A percentile compares a stretch with the other conserved stretches of the same genome.
These are phyloP conservation scores for Cystobasidium tubakii DNA, from an alignment of 768 basidiomycete genomes.

Conservation along the genomic window DNA sequence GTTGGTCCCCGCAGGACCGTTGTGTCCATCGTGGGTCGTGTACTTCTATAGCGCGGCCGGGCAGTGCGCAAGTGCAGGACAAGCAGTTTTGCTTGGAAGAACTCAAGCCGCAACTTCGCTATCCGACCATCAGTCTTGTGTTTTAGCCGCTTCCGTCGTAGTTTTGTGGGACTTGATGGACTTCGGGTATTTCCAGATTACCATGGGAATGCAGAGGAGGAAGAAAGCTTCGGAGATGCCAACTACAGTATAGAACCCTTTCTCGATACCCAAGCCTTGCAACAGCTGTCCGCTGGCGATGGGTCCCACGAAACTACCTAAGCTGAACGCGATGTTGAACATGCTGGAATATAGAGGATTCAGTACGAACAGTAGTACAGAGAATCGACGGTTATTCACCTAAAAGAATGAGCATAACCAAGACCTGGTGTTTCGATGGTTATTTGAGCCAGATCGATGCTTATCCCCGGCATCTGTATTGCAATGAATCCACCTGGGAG, in stretches of 20 bases:
- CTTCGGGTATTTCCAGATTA: slow-evolving; percentile 2
- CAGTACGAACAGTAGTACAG: not conserved
- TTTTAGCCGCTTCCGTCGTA: not conserved
- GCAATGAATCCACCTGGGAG: not conserved
- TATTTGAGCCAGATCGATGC: slow-evolving; percentile 6
- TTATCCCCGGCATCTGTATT: not conserved
- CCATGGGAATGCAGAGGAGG: slow-evolving; percentile 4
- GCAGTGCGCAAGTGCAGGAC: too few relatives aligned
- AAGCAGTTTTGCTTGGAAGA: too few relatives aligned
- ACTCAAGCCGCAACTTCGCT: too few relatives aligned
- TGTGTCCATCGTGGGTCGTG: too few relatives aligned
- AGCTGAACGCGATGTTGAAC: slow-evolving; percentile 24
- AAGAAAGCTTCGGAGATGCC: slow-evolving; percentile 18
- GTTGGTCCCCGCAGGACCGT: too few relatives aligned
- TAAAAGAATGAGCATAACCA: slow-evolving; percentile 29
- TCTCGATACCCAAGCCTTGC: slow-evolving; percentile 19
- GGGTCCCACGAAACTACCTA: slow-evolving; percentile 25
- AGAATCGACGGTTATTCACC: not conserved
- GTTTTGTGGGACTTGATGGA: not conserved
- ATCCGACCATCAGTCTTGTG: not conserved
- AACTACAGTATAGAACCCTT: slow-evolving; percentile 26
- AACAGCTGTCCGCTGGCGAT: slow-evolving; percentile 23
- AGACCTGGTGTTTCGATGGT: slow-evolving; percentile 8
- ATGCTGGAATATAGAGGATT: slow-evolving; percentile 2
- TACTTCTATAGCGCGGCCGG: too few relatives aligned